Evolutionary conservation across 805 yeast species (phyloP).

Genomic region (Myxozyma vanderwaltii): DNA sequence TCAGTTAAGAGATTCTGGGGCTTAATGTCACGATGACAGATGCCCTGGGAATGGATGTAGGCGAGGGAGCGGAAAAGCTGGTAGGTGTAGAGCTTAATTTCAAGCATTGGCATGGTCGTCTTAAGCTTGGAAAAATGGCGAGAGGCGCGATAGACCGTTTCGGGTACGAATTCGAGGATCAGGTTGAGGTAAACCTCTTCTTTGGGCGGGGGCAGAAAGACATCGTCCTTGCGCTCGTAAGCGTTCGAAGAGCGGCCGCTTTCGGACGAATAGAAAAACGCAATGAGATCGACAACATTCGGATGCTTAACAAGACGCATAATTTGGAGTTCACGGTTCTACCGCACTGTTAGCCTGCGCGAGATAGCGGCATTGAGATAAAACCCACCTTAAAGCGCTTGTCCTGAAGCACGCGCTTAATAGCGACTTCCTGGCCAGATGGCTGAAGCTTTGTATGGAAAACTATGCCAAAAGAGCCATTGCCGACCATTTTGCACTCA

Average conservation of each 20-base stretch:
- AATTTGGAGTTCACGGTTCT: constrained; percentile 93
- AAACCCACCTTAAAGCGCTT: constrained; percentile 76
- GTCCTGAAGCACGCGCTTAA: constrained; percentile 95
- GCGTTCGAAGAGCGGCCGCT: constrained; percentile 20
- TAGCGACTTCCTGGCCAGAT: constrained; percentile 79
- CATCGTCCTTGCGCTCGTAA: constrained; percentile 23
- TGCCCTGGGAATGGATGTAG: constrained; percentile 67
- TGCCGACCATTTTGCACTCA: constrained; percentile 90
- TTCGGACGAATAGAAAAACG: constrained; percentile 73
- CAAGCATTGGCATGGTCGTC: constrained; percentile 82
- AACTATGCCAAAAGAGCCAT: constrained; percentile 99
- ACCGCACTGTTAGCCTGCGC: constrained; percentile 38
- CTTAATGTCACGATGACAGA: constrained; percentile 91
- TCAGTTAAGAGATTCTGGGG: constrained; percentile 88
- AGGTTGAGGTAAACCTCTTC: constrained; percentile 85
- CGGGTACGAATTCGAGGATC: constrained; percentile 92
- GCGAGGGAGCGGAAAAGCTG: constrained; percentile 76
- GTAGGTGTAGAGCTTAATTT: constrained; percentile 84
- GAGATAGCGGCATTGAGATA: neutral
- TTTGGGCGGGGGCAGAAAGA: constrained; percentile 52
- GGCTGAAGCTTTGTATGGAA: constrained; percentile 80
- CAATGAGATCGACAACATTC: constrained; percentile 83
- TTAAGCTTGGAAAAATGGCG: constrained; percentile 64
- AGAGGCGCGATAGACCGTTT: constrained; percentile 86
- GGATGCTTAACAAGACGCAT: constrained; percentile 88